A percentile compares a stretch with the other conserved stretches of the same genome.
phyloP scores from a whole-genome alignment of 257 asterid genomes.

The Scutellaria galericulata region DNA sequence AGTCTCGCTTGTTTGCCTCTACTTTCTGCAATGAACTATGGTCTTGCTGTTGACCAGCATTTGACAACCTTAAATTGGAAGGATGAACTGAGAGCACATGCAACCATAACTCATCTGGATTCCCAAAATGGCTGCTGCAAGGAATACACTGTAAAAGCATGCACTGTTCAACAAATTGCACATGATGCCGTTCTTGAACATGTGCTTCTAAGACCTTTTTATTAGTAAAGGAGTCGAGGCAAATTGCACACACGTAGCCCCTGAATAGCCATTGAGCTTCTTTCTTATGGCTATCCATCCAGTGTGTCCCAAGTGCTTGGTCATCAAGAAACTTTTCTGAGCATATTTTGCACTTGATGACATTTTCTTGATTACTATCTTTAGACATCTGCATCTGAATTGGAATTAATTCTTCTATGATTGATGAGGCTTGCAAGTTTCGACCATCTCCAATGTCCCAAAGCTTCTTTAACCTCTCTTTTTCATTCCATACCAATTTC shows the following conservation, averaged over 20 bases:
- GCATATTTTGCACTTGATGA: slow-evolving; percentile 82
- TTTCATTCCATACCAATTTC: slow-evolving; percentile 75
- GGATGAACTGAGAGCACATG: slow-evolving; percentile 82
- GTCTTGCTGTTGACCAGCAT: slow-evolving; percentile 44
- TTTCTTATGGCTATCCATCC: slow-evolving; percentile 84
- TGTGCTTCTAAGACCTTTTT: slow-evolving; percentile 88
- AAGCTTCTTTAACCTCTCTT: slow-evolving; percentile 67
- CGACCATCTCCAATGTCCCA: slow-evolving; percentile 71
- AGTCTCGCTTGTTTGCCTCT: slow-evolving; percentile 43
- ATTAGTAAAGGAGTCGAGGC: slow-evolving; percentile 95
- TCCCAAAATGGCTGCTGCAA: slow-evolving; percentile 86
- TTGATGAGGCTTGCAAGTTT: slow-evolving; percentile 48
- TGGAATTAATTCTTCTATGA: slow-evolving; percentile 49
- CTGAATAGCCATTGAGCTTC: slow-evolving; percentile 97
- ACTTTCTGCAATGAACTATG: slow-evolving; percentile 42
- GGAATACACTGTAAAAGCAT: slow-evolving; percentile 97
- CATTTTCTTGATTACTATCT: slow-evolving; percentile 50
- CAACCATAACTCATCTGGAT: slow-evolving; percentile 83
- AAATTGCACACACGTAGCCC: slow-evolving; percentile 96
- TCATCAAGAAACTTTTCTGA: slow-evolving; percentile 63
- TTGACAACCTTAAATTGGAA: slow-evolving; percentile 58
- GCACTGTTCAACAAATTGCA: slow-evolving; percentile 88
- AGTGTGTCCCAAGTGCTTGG: slow-evolving; percentile 78
- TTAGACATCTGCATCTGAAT: slow-evolving; percentile 41
- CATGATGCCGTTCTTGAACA: slow-evolving; percentile 93